Evolutionary conservation across 1,284 basidiomycete species (phyloP), one percentile per base, ranked within the genome.

Genomic region (Chondrostereum purpureum): DNA sequence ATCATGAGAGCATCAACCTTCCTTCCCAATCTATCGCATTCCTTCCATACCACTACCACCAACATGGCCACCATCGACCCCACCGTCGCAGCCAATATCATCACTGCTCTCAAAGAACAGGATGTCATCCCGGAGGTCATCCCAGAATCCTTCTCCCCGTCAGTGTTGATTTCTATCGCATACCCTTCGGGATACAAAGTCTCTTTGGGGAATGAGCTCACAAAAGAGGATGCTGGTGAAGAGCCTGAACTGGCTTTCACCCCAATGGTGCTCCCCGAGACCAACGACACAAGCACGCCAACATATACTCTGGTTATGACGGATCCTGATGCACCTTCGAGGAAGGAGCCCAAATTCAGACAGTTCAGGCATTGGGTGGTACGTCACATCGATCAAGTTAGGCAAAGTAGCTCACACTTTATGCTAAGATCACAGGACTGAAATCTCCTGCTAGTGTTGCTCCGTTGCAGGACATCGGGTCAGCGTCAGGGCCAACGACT

Each of bases 361-460:
- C 64, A 78, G 42, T 84, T 78, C 63, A 68, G 80, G 47, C 82
- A 85, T 51, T 84, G 80, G 80, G 63, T 85, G 45, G 79, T 83
- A 50, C 55, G 77, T 66, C 20, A 17, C 21, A 34, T 10, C 37
- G 5, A 3, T 43, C 22, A 20, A 4, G n/a, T 41, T 31, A 12
- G 13, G 12, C 10, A 2, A 1, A 16, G 23, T 22, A 18, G 11
- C 17, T 17, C 20, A 14, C 20, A 24, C 14, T 34, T 24, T 33
- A 12, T 31, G 22, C 10, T 16, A 35, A 81, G 80, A 64, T 78
- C n/a, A 75, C 76, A 20, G 78, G 80, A 6, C 55, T 82, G 41
- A 75, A 72, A 48, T 57, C 72, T 0, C 73, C 75, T 6, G 58
- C 68, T 2, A n/a, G 27, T 8, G 27, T 8, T 8, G 8, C 27